Evolutionary conservation across 768 basidiomycete species (phyloP).

Genomic region (Tricholoma hemisulphureum): DNA sequence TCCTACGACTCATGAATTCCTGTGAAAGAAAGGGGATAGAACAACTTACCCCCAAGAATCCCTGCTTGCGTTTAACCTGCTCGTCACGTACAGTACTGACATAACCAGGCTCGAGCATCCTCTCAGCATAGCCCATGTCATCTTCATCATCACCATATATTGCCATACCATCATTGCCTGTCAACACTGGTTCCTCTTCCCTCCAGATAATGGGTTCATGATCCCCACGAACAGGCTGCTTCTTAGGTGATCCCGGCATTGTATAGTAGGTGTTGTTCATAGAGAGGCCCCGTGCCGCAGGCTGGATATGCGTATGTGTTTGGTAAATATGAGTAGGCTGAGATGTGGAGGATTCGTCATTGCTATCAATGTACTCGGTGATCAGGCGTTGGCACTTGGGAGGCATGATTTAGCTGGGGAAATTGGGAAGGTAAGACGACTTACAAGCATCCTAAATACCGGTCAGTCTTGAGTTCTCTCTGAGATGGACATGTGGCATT

Average conservation of each 20-base stretch:
- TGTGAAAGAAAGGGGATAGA: neutral
- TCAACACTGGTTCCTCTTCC: neutral
- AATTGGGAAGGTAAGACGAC: neutral
- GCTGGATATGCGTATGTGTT: conserved; percentile 1
- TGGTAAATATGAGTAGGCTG: neutral
- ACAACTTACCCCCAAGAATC: neutral
- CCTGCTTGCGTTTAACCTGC: neutral
- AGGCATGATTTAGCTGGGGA: neutral
- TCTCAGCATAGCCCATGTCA: neutral
- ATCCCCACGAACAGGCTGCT: neutral
- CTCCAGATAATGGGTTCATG: neutral
- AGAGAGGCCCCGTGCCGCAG: neutral
- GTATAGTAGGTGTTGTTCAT: neutral
- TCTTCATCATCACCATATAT: neutral
- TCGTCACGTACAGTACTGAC: neutral
- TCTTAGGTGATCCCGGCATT: neutral
- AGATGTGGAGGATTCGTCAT: neutral
- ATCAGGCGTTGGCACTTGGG: neutral
- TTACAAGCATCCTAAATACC: neutral
- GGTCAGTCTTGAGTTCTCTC: neutral
- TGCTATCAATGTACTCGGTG: neutral
- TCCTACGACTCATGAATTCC: neutral
- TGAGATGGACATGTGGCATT: too few species aligned
- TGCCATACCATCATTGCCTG: neutral
- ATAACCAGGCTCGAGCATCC: too few species aligned